Evolutionary conservation across 2,329 filamentous ascomycete species (phyloP).

Genomic region (Coniochaeta prunicola): DNA sequence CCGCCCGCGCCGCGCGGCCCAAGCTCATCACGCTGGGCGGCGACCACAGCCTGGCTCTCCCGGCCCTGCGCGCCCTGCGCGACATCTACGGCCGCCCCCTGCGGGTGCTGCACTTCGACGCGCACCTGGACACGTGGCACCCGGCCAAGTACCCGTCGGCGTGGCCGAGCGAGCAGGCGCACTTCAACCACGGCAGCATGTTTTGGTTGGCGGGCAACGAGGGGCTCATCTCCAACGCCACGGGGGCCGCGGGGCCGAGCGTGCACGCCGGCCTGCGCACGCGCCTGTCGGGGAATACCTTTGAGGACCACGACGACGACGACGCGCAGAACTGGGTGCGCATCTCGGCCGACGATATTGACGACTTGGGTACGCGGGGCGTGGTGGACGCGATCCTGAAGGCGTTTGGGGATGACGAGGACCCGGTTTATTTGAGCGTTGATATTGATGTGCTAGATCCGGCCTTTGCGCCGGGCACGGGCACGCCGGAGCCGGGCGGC

Average conservation of each 20-base stretch:
- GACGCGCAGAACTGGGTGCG: slow-evolving; percentile 50
- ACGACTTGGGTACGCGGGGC: slow-evolving; percentile 59
- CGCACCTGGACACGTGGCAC: slow-evolving; percentile 69
- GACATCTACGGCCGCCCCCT: slow-evolving; percentile 46
- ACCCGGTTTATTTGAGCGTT: slow-evolving; percentile 59
- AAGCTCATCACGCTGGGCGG: slow-evolving; percentile 53
- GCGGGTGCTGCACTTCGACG: slow-evolving; percentile 60
- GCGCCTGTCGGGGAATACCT: slow-evolving; percentile 37
- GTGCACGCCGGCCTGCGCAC: slow-evolving; percentile 57
- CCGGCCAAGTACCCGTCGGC: slow-evolving; percentile 33
- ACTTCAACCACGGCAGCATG: slow-evolving; percentile 56
- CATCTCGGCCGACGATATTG: slow-evolving; percentile 58
- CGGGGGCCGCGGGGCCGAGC: slow-evolving; percentile 11
- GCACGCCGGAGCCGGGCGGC: slow-evolving; percentile 72
- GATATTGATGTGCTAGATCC: slow-evolving; percentile 81
- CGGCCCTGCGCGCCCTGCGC: slow-evolving; percentile 53
- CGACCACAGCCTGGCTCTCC: slow-evolving; percentile 57
- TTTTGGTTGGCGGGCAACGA: slow-evolving; percentile 56
- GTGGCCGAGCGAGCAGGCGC: slow-evolving; percentile 8
- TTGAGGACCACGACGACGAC: slow-evolving; percentile 46
- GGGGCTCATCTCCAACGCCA: slow-evolving; percentile 48
- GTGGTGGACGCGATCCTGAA: slow-evolving; percentile 57
- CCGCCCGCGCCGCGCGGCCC: slow-evolving; percentile 20
- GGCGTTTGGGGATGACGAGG: slow-evolving; percentile 38
- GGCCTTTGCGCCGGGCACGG: slow-evolving; percentile 54